Evolutionary conservation across 2,329 filamentous ascomycete species (phyloP).

Genomic region (Plectosphaerella sp.): DNA sequence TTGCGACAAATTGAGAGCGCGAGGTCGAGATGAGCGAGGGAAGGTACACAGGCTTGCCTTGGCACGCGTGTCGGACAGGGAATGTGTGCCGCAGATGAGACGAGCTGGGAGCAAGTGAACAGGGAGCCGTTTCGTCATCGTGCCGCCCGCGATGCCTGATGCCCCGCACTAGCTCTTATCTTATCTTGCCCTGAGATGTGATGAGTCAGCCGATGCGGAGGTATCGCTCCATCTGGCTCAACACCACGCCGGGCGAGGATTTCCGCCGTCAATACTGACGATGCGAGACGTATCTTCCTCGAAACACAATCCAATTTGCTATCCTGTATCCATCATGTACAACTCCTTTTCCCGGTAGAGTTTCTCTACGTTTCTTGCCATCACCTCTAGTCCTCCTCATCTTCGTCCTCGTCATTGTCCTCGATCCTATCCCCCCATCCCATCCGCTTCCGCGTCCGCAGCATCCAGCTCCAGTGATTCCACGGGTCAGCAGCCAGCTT

Average conservation of each 20-base stretch:
- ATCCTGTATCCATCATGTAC: too few species aligned
- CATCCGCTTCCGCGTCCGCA: conserved; percentile 24
- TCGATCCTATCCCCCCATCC: conserved; percentile 17
- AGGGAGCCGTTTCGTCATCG: background rate
- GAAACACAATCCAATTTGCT: too few species aligned
- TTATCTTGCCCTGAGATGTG: too few species aligned
- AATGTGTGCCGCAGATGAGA: background rate
- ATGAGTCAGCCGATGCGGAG: too few species aligned
- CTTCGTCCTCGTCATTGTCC: conserved; percentile 7
- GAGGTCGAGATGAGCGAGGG: background rate
- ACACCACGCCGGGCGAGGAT: too few species aligned
- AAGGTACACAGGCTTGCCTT: background rate
- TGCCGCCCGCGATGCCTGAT: background rate
- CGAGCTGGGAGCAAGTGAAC: background rate
- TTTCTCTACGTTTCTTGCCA: too few species aligned
- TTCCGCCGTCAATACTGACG: too few species aligned
- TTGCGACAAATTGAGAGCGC: background rate
- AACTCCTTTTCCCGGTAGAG: too few species aligned
- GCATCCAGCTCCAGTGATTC: conserved; percentile 34
- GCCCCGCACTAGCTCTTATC: background rate
- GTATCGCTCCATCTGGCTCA: too few species aligned
- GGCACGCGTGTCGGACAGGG: background rate
- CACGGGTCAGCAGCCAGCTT: conserved; percentile 26
- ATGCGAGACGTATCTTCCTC: too few species aligned
- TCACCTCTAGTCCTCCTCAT: background rate